Conservation (phyloP, 257 asterid species). For the Linderniella brevidens region DNA sequence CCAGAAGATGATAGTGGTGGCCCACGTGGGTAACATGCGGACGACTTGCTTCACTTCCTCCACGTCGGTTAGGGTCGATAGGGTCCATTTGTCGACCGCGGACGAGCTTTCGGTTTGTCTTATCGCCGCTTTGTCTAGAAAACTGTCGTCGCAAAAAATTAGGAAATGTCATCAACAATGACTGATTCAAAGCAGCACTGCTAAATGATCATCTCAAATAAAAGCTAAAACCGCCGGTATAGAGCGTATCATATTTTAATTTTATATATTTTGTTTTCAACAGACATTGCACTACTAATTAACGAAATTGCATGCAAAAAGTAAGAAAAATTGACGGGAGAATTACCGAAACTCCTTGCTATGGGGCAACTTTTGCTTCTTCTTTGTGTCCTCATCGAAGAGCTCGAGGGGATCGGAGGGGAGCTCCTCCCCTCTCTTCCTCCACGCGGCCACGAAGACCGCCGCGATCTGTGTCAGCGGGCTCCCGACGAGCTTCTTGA, state of each 20-base stretch:
- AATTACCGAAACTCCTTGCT: constrained; percentile 48
- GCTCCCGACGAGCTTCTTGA: constrained; percentile 58
- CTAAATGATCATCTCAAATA: too few species aligned
- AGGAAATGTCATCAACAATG: too few species aligned
- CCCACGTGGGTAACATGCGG: constrained; percentile 72
- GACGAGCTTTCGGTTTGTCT: constrained; percentile 43
- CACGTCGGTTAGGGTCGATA: constrained; percentile 60
- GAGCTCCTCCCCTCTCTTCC: constrained; percentile 33
- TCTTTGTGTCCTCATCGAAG: constrained; percentile 35
- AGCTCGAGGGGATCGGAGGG: constrained; percentile 38
- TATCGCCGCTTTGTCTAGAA: constrained; percentile 76
- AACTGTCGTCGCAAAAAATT: too few species aligned
- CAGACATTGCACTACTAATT: too few species aligned
- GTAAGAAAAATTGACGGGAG: not conserved
- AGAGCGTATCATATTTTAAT: too few species aligned
- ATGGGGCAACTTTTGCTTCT: constrained; percentile 41
- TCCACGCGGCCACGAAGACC: constrained; percentile 49
- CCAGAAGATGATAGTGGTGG: constrained; percentile 90
- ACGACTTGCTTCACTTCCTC: constrained; percentile 92
- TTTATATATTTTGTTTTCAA: too few species aligned
- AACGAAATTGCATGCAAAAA: too few species aligned
- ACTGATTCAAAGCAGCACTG: too few species aligned
- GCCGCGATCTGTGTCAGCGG: constrained; percentile 63
- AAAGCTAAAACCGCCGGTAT: too few species aligned
- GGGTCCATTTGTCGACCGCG: constrained; percentile 57